Conservation (phyloP, 257 asterid genomes). For the Capsicum baccatum region DNA sequence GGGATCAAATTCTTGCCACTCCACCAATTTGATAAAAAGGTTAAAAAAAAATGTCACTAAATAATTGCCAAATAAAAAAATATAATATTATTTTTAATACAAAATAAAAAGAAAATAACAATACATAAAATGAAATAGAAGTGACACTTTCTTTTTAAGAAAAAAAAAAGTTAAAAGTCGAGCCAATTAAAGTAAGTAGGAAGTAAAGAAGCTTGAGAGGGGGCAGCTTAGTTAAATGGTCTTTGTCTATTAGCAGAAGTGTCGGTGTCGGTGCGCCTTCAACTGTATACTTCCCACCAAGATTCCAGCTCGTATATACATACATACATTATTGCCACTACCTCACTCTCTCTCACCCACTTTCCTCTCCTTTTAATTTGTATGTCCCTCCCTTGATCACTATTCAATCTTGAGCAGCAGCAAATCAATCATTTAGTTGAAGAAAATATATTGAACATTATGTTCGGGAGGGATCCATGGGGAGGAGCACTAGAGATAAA, state of each 20-base stretch:
- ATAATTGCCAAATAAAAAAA: no score
- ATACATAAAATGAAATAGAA: no score
- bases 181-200: neutral
- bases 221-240: conserved; percentile 40
- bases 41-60: no score
- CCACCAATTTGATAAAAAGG: no score
- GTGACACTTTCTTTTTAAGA: no score
- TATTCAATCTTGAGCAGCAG: neutral
- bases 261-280: conserved; percentile 36
- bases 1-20: no score
- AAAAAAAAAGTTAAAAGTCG: no score
- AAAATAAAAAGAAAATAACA: no score
- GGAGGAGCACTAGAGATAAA: conserved; percentile 92
- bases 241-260: conserved; percentile 41
- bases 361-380: neutral
- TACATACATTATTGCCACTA: conserved; percentile 34
- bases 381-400: neutral
- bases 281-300: conserved; percentile 28
- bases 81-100: no score
- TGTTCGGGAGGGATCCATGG: conserved; percentile 99
- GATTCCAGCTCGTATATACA: conserved; percentile 29
- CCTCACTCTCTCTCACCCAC: conserved; percentile 9
- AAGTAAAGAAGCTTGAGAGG: neutral
- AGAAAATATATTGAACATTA: conserved; percentile 36
- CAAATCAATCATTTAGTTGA: neutral